These are phyloP conservation scores for Cenchrus fungigraminus DNA, from an alignment of 176 grass and related monocot genomes.

Conservation along the genomic window DNA sequence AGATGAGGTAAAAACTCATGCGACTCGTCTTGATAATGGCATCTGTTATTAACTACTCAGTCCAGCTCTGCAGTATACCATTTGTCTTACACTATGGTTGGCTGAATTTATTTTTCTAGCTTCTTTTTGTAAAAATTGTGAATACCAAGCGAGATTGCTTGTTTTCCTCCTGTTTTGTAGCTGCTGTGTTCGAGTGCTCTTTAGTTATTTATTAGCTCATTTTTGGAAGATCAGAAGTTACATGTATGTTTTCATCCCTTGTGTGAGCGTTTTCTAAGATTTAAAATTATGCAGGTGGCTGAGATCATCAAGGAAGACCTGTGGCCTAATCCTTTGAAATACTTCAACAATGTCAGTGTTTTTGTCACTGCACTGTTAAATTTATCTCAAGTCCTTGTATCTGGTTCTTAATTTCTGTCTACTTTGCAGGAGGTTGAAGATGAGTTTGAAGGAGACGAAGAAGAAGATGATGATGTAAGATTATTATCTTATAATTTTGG, in stretches of 20 bases:
- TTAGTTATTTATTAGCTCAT: not conserved
- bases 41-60: not conserved
- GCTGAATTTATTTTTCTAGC: not conserved
- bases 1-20: conserved; percentile 68
- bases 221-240: not conserved
- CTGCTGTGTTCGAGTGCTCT: not conserved
- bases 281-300: conserved; percentile 65
- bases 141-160: not conserved
- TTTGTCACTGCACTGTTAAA: not conserved
- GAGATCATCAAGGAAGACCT: conserved; percentile 99
- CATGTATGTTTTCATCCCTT: not conserved
- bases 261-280: not conserved
- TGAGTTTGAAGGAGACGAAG: conserved; percentile 79
- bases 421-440: conserved; percentile 78
- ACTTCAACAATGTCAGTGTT: conserved; percentile 92
- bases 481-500: not conserved
- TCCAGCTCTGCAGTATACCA: not conserved
- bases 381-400: conserved; percentile 14
- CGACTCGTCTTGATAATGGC: not conserved
- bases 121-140: not conserved
- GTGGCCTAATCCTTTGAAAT: conserved; percentile 99
- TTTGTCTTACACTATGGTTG: not conserved
- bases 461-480: conserved; percentile 81
- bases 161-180: not conserved
- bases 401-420: conserved; percentile 32